phyloP scores from a whole-genome alignment of 768 basidiomycete species.

The Hypsizygus marmoreus region DNA sequence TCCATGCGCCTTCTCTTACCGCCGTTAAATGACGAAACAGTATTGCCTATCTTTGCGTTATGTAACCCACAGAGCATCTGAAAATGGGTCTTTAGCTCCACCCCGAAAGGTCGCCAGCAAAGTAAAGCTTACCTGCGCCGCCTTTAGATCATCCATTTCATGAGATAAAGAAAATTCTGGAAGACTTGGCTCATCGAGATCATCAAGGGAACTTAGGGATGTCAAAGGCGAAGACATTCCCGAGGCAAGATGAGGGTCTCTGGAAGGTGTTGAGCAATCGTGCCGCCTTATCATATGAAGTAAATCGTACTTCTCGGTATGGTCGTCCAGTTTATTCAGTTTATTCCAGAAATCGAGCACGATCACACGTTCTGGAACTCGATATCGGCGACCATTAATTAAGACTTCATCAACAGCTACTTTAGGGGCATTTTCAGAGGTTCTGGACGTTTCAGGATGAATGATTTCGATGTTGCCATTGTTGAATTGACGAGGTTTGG shows the following conservation, averaged over 20 bases:
- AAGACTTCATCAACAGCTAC: slow-evolving; percentile 78
- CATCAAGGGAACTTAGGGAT: slow-evolving; percentile 73
- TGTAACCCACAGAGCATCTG: slow-evolving; percentile 45
- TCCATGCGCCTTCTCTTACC: slow-evolving; percentile 23
- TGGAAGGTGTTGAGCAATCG: slow-evolving; percentile 15
- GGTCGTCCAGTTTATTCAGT: slow-evolving; percentile 48
- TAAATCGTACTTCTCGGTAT: slow-evolving; percentile 42
- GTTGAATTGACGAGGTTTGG: slow-evolving; percentile 73
- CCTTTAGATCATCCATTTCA: slow-evolving; percentile 53
- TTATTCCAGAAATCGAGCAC: slow-evolving; percentile 96
- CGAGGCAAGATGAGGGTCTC: slow-evolving; percentile 45
- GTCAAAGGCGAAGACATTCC: slow-evolving; percentile 72
- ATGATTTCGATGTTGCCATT: slow-evolving; percentile 92
- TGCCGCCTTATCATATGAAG: background rate
- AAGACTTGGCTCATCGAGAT: slow-evolving; percentile 44
- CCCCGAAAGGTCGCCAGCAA: background rate
- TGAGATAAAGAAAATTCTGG: slow-evolving; percentile 24
- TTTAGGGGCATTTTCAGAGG: slow-evolving; percentile 39
- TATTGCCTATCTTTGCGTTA: slow-evolving; percentile 15
- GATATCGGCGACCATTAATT: slow-evolving; percentile 87
- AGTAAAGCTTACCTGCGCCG: slow-evolving; percentile 51
- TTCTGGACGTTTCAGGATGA: slow-evolving; percentile 57
- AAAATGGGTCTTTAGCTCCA: background rate
- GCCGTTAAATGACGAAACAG: slow-evolving; percentile 10
- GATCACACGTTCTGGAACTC: slow-evolving; percentile 90